phyloP scores from a whole-genome alignment of 768 basidiomycete genomes.

The Suillus hirtellus region DNA sequence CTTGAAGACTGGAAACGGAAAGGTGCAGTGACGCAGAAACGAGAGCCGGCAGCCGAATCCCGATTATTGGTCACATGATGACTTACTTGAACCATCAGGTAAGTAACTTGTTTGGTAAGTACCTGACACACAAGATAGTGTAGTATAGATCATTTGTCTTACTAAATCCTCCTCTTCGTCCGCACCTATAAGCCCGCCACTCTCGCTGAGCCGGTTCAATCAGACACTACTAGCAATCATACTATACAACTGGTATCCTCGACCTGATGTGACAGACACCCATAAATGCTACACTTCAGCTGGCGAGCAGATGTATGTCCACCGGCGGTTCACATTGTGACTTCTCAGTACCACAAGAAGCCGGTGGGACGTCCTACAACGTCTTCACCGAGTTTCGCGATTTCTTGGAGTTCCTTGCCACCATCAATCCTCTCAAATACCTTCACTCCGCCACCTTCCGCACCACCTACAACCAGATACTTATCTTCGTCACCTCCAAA shows the following conservation, averaged over 20 bases:
- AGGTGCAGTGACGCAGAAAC: too few relatives aligned
- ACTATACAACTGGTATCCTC: neutral
- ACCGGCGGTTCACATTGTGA: neutral
- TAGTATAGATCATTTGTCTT: too few relatives aligned
- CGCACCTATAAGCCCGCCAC: too few relatives aligned
- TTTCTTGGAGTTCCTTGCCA: conserved; percentile 52
- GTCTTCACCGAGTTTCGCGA: conserved; percentile 43
- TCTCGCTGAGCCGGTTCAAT: neutral
- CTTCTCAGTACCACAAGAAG: conserved; percentile 40
- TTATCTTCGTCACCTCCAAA: conserved; percentile 63
- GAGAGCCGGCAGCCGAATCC: too few relatives aligned
- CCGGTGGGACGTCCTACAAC: conserved; percentile 38
- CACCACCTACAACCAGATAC: conserved; percentile 69
- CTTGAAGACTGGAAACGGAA: too few relatives aligned
- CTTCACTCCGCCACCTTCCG: conserved; percentile 63
- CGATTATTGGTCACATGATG: too few relatives aligned
- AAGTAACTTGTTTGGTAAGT: too few relatives aligned
- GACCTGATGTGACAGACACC: neutral
- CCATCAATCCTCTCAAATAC: conserved; percentile 66
- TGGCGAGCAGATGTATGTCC: too few relatives aligned
- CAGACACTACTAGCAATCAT: neutral
- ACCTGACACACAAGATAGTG: too few relatives aligned
- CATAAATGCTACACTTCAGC: too few relatives aligned
- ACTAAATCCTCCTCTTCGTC: too few relatives aligned
- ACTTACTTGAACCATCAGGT: too few relatives aligned